phyloP scores from a whole-genome alignment of 2,329 filamentous ascomycete species.

The Microascus cirrosus region DNA sequence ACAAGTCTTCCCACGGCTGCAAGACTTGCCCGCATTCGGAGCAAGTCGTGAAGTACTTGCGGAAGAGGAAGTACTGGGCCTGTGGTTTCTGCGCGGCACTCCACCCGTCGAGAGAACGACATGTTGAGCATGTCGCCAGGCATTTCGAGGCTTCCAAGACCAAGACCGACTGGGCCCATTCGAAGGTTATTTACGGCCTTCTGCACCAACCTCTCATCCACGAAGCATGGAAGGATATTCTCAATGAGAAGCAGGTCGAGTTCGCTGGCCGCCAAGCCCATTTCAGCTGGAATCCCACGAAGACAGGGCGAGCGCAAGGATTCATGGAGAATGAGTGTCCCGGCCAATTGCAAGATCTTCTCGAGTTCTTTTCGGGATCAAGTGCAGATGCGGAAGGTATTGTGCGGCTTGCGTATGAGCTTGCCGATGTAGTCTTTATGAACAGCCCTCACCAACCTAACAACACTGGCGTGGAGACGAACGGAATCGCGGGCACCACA shows the following conservation, averaged over 20 bases:
- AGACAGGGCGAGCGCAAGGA: slow-evolving; percentile 43
- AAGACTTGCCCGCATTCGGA: slow-evolving; percentile 55
- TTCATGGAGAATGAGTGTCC: slow-evolving; percentile 52
- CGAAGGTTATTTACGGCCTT: slow-evolving; percentile 54
- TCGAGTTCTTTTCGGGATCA: slow-evolving; percentile 52
- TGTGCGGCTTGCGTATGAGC: slow-evolving; percentile 45
- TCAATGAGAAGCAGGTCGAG: slow-evolving; percentile 42
- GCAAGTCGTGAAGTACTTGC: slow-evolving; percentile 50
- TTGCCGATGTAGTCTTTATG: slow-evolving; percentile 35
- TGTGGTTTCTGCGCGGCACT: slow-evolving; percentile 58
- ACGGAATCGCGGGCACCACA: neutral
- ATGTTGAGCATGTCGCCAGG: slow-evolving; percentile 57
- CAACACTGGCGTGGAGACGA: neutral
- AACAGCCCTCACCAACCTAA: slow-evolving; percentile 18
- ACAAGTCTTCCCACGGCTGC: slow-evolving; percentile 54
- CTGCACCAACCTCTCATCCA: slow-evolving; percentile 54
- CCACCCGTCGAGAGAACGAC: slow-evolving; percentile 51
- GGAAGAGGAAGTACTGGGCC: slow-evolving; percentile 56
- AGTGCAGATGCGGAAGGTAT: slow-evolving; percentile 45
- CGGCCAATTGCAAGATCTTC: slow-evolving; percentile 51
- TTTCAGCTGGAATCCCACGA: slow-evolving; percentile 49
- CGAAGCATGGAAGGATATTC: slow-evolving; percentile 48
- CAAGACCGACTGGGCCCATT: slow-evolving; percentile 58
- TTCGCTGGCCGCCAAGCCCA: slow-evolving; percentile 43
- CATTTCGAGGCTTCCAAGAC: slow-evolving; percentile 55